phyloP scores from a whole-genome alignment of 2,329 filamentous ascomycete species.

The Fusarium vanettenii region DNA sequence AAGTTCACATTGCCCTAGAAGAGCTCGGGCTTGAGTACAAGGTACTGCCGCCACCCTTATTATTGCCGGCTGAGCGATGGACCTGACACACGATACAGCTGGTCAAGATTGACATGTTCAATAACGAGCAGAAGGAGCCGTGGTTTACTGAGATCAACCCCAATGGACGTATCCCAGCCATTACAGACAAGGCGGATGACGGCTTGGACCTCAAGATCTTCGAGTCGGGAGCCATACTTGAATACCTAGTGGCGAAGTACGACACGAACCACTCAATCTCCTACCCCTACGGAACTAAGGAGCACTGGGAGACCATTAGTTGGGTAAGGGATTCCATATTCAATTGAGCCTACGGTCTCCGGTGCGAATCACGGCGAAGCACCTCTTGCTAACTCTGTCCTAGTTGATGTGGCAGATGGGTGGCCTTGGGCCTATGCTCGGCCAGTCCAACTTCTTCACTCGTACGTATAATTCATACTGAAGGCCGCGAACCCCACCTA shows the following conservation, averaged over 20 bases:
- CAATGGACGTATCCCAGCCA: constrained; percentile 88
- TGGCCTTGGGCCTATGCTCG: constrained; percentile 83
- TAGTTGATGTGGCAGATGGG: constrained; percentile 74
- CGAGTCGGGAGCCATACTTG: constrained; percentile 84
- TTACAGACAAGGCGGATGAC: constrained; percentile 82
- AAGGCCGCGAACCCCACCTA: no score
- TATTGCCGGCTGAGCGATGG: no score
- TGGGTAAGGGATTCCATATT: constrained; percentile 64
- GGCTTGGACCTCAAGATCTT: constrained; percentile 80
- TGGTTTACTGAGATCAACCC: constrained; percentile 94
- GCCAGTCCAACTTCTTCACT: constrained; percentile 84
- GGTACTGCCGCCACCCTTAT: constrained; percentile 48
- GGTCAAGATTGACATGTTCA: constrained; percentile 73
- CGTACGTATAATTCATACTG: constrained; percentile 51
- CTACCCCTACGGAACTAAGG: constrained; percentile 76
- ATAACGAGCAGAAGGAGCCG: constrained; percentile 80
- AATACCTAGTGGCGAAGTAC: constrained; percentile 85
- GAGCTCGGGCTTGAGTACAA: constrained; percentile 85
- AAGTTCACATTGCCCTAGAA: constrained; percentile 85
- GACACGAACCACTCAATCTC: constrained; percentile 85
- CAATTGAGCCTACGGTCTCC: no score
- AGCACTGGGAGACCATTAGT: constrained; percentile 82
- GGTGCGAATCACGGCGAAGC: no score
- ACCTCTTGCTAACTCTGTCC: neutral
- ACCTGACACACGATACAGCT: constrained; percentile 44